Conservation (phyloP, 257 asterid genomes). For the Nicotiana knightiana region DNA sequence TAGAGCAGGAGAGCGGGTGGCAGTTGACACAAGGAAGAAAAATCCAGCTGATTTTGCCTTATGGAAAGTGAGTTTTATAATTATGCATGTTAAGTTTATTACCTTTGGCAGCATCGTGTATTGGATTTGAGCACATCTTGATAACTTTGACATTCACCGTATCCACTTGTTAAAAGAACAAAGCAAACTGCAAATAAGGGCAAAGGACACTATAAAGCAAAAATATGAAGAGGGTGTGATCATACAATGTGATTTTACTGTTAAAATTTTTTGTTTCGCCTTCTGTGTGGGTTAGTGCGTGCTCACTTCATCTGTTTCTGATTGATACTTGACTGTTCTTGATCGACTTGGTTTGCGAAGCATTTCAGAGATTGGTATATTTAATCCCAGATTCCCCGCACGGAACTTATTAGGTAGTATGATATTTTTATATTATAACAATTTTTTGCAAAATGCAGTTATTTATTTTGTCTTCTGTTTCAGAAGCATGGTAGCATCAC, state of each 20-base stretch:
- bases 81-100: neutral
- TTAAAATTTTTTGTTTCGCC: neutral
- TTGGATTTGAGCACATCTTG: neutral
- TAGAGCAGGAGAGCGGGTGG: constrained; percentile 90
- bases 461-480: no score
- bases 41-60: constrained; percentile 95
- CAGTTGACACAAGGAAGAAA: constrained; percentile 85
- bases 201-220: neutral
- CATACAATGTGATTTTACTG: neutral
- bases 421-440: no score
- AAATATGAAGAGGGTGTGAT: neutral
- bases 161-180: neutral
- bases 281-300: no score
- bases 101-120: neutral
- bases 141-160: neutral
- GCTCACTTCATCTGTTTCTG: neutral
- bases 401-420: no score
- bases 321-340: neutral
- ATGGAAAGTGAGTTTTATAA: constrained; percentile 71
- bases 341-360: neutral
- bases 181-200: neutral
- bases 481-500: neutral
- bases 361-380: neutral
- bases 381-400: no score
- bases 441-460: no score